Evolutionary conservation across 1,284 basidiomycete species (phyloP).

Genomic region (Pholiota adiposa): DNA sequence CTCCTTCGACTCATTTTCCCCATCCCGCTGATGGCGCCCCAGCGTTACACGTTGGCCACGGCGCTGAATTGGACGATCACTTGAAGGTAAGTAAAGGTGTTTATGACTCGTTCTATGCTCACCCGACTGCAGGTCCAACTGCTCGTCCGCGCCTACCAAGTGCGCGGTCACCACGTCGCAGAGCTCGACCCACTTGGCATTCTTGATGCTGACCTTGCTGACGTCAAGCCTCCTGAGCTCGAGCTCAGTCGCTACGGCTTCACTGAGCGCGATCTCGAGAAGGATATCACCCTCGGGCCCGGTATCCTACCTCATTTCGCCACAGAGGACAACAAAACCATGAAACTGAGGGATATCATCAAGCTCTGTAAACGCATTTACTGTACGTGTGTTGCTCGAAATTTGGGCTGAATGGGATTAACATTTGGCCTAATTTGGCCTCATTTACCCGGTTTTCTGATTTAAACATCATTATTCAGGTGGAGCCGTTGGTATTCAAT

Average conservation of each 20-base stretch:
- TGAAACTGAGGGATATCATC: slow-evolving; percentile 94
- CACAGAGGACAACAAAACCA: slow-evolving; percentile 80
- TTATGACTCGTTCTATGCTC: slow-evolving; percentile 5
- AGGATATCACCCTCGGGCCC: slow-evolving; percentile 93
- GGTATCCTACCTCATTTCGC: slow-evolving; percentile 97
- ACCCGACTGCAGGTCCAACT: slow-evolving; percentile 81
- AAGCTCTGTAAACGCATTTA: slow-evolving; percentile 93
- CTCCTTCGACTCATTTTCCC: slow-evolving; percentile 69
- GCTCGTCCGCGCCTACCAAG: slow-evolving; percentile 97
- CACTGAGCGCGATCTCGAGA: slow-evolving; percentile 91
- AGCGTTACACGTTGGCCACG: slow-evolving; percentile 72
- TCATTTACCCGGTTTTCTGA: slow-evolving; percentile 14
- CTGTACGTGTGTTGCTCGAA: too few relatives aligned
- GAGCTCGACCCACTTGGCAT: slow-evolving; percentile 96
- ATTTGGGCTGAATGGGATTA: too few relatives aligned
- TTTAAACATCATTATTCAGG: slow-evolving; percentile 49
- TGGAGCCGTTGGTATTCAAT: slow-evolving; percentile 94
- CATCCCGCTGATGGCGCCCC: slow-evolving; percentile 83
- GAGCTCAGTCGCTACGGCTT: slow-evolving; percentile 95
- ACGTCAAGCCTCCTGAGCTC: slow-evolving; percentile 82
- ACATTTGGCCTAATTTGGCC: too few relatives aligned
- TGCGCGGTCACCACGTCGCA: slow-evolving; percentile 96
- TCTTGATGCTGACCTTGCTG: slow-evolving; percentile 84
- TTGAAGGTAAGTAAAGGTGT: slow-evolving; percentile 71
- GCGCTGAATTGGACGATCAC: slow-evolving; percentile 88